Conservation (phyloP, 2,329 filamentous ascomycete species). For the Gnomoniopsis smithogilvyi region DNA sequence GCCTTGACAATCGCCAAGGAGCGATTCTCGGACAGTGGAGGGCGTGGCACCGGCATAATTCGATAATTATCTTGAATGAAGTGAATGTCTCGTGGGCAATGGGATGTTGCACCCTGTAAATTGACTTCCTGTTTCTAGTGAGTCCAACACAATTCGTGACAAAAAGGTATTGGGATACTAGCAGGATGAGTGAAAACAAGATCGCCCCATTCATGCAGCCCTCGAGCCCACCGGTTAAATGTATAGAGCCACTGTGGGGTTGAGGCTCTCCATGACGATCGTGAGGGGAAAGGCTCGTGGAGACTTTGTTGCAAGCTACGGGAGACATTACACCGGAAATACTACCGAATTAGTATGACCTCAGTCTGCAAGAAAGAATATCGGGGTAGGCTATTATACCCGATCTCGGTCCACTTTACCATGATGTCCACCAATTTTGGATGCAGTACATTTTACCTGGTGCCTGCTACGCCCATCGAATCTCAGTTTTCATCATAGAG, state of each 20-base stretch:
- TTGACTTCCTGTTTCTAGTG: too few relatives aligned
- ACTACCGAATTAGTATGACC: background rate
- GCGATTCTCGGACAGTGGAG: constrained; percentile 43
- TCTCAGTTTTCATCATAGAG: background rate
- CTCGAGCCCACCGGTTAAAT: background rate
- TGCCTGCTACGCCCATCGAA: too few relatives aligned
- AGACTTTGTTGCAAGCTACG: background rate
- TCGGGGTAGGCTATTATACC: background rate
- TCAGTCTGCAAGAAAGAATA: background rate
- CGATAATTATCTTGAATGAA: background rate
- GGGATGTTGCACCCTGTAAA: too few relatives aligned
- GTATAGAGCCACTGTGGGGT: background rate
- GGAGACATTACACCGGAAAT: background rate
- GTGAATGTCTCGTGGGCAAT: background rate
- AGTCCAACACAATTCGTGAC: background rate
- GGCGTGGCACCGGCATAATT: constrained; percentile 28
- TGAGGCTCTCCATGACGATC: background rate
- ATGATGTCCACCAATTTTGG: background rate
- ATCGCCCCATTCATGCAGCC: constrained; percentile 2
- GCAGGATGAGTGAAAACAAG: background rate
- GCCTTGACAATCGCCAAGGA: constrained; percentile 55
- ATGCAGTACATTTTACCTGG: too few relatives aligned
- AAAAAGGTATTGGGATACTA: background rate
- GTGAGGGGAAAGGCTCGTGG: background rate
- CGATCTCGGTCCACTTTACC: background rate